Evolutionary conservation across 805 yeast species (phyloP), one percentile per base, ranked within the genome.

Genomic region (Starmera quercuum): DNA sequence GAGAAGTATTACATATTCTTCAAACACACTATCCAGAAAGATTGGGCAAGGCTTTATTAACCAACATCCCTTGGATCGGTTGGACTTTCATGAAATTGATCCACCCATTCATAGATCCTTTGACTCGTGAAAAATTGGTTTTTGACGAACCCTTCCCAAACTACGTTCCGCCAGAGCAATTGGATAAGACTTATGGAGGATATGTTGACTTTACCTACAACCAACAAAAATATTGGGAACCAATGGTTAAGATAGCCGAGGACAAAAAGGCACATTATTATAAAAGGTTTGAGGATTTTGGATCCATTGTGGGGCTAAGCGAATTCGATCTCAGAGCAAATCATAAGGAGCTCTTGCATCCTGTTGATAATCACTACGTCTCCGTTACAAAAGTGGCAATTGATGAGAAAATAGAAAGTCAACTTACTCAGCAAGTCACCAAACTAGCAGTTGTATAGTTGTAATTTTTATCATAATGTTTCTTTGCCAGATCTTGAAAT

Each of bases 1-100:
- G 88, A 54, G 95, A 87, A 60, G 97, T 90, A 20, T 68, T 92
- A 45, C 85, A 83, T 56, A 92, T 92, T 54, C 66, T 92, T 47
- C 99, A 92, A 62, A 87, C 95, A 11, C 99, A 92, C 59, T 92
- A 92, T 56, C 98, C 98, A 4, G 99, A 92, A 57, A 74, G 99
- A 49, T 68, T 92, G 38, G 99, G 99, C 26, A 82, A 80, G 53
- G 97, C 97, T 0, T 67, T 88, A 31, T 67, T 92, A 27, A 84
- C 95, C 31, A 90, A 92, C 58, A 87, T 92, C 44, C 97, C 97
- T 11, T 83, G 92, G 74, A 61, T 88, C 35, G 97, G 88, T 6
- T 83, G 95, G 84, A 79, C 95, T 8, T 92, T 92, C 50, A 64
- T 92, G 46, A 88, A 83, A 62, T 63, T 92, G 42, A 88, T 90